Percentiles rank a stretch among this genome's conserved stretches.
Conservation (phyloP, 1,284 basidiomycete genomes). For the Cryptococcus floricola region DNA sequence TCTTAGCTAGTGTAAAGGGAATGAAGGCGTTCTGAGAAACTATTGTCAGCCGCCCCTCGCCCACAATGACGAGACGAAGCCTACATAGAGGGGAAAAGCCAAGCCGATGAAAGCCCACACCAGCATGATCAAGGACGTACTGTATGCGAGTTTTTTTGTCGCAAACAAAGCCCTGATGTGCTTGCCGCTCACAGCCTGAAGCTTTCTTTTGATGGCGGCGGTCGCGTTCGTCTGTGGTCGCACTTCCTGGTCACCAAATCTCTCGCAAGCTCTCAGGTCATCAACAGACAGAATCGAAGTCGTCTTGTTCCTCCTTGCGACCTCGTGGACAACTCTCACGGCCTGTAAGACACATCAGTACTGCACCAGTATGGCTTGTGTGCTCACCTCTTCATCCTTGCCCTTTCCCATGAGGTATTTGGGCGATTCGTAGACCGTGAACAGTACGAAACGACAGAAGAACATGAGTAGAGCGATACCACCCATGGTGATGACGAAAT, state of each 20-base stretch:
- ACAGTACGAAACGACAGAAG: slow-evolving; percentile 40
- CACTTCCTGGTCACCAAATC: slow-evolving; percentile 13
- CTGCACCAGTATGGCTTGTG: too few species aligned
- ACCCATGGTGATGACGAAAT: slow-evolving; percentile 57
- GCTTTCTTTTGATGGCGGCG: slow-evolving; percentile 27
- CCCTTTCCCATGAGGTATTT: slow-evolving; percentile 54
- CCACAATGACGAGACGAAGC: not conserved
- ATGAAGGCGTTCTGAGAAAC: slow-evolving; percentile 52
- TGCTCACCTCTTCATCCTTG: slow-evolving; percentile 53
- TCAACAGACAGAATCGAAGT: slow-evolving; percentile 54
- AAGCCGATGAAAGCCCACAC: slow-evolving; percentile 63
- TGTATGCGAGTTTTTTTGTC: slow-evolving; percentile 54
- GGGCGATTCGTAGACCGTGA: slow-evolving; percentile 58
- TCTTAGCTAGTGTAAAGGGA: slow-evolving; percentile 54
- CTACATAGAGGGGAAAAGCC: slow-evolving; percentile 55
- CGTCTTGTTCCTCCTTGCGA: slow-evolving; percentile 57
- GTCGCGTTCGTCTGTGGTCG: slow-evolving; percentile 12
- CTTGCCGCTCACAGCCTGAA: slow-evolving; percentile 52
- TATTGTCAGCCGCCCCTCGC: not conserved
- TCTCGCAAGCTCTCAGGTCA: slow-evolving; percentile 48
- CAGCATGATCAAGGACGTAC: slow-evolving; percentile 56
- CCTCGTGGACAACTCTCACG: slow-evolving; percentile 50
- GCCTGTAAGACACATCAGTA: slow-evolving; percentile 33
- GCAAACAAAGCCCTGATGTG: slow-evolving; percentile 58
- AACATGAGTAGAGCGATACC: slow-evolving; percentile 52